Base-by-base conservation (phyloP, 192 early-diverging fungal genomes). In the Coemansia sp. region DNA sequence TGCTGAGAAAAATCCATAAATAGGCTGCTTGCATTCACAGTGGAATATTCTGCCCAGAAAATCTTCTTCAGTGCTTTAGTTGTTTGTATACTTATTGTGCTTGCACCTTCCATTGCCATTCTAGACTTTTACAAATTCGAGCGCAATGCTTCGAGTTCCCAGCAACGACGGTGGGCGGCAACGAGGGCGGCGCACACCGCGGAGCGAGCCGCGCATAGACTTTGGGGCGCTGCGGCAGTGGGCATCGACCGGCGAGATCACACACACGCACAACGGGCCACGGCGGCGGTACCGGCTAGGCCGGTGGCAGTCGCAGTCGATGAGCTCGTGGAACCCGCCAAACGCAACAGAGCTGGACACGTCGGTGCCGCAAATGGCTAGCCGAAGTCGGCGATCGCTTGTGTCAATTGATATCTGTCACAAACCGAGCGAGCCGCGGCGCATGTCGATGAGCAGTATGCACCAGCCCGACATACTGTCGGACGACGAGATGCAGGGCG, bases 301-400 rank as follows among this genome's bases (percentile, higher is more conserved):
- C 2, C 67, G 68, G 21, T 80, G 77, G 77, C 71, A 74, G 26
- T 68, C 68, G 61, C 77, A 64, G 23, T 71, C 71, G n/a, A 50
- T 62, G 42, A 71, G 77, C 58, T 80, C 77, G 26, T 80, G 77
- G 77, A 80, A 80, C 67, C 77, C 77, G 40, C 77, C 77, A 0
- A 63, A 37, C 52, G 31, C 31, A 34, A 57, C 21, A 11, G 21
- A 12, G 19, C 44, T 2, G 10, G 42, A 46, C n/a, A 28, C 22
- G n/a, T 51, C 17, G 5, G 50, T 44, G 19, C 19, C 42, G 21
- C 40, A 23, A 2, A 26, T 22, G 21, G 58, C 53, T n/a, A 60
- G 34, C 62, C 52, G 11, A 4, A 57, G 68, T 52, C 38, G 49
- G 4, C 57, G 62, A 57, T 71, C 71, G 7, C n/a, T 70, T 1